A percentile compares a stretch with the other conserved stretches of the same genome.
Conservation (phyloP, 345 rosid species). For the Chamaenerion angustifolium region DNA sequence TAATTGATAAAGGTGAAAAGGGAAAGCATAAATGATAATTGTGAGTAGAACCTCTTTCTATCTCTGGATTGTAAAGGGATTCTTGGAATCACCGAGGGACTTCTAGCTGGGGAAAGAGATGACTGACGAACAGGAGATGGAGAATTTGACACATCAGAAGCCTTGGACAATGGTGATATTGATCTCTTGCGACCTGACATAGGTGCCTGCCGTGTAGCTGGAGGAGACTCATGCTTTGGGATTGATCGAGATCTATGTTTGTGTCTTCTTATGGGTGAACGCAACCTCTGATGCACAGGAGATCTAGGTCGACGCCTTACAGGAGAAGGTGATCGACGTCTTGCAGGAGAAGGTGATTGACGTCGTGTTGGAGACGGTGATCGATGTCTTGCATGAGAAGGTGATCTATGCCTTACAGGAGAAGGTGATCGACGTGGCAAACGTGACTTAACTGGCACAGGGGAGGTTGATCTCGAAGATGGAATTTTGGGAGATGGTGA, state of each 20-base stretch:
- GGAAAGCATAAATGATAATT: background rate
- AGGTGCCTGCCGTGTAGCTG: constrained; percentile 14
- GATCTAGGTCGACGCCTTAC: constrained; percentile 27
- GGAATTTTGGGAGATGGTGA: constrained; percentile 18
- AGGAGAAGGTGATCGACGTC: constrained; percentile 19
- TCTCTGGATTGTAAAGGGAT: constrained; percentile 29
- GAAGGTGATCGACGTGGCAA: constrained; percentile 21
- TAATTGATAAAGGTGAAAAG: background rate
- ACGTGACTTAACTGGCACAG: background rate
- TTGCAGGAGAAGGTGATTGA: constrained; percentile 29
- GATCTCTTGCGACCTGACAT: constrained; percentile 6
- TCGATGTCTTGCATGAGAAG: constrained; percentile 15
- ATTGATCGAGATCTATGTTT: constrained; percentile 27
- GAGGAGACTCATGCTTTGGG: constrained; percentile 10
- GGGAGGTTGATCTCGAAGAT: constrained; percentile 21
- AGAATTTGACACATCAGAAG: constrained; percentile 30
- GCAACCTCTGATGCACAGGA: constrained; percentile 22
- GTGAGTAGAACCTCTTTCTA: constrained; percentile 30
- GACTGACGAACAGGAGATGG: constrained; percentile 30
- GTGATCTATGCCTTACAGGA: constrained; percentile 22
- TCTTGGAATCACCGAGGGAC: constrained; percentile 21
- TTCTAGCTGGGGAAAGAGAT: constrained; percentile 29
- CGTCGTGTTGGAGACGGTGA: constrained; percentile 21
- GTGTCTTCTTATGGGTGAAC: constrained; percentile 10
- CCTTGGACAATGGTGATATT: constrained; percentile 15